Evolutionary conservation across 2,329 filamentous ascomycete species (phyloP).

Genomic region (Colletotrichum trifolii): DNA sequence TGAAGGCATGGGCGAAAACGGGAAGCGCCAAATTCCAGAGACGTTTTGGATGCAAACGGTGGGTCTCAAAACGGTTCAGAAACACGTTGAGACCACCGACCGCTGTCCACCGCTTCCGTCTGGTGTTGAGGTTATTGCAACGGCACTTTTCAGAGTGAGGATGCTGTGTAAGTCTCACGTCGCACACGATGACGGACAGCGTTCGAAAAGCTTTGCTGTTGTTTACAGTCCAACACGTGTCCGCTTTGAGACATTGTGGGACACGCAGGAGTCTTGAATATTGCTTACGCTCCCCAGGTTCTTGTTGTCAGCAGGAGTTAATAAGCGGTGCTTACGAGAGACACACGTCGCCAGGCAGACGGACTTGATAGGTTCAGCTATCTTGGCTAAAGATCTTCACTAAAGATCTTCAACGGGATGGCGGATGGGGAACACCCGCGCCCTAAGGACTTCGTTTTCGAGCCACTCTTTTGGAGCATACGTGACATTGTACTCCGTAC

Average conservation of each 20-base stretch:
- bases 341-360: too few species aligned
- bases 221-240: neutral
- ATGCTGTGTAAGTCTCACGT: neutral
- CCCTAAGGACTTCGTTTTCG: neutral
- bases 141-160: neutral
- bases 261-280: too few species aligned
- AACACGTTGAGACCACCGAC: neutral
- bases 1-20: conserved; percentile 8
- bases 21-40: conserved; percentile 8
- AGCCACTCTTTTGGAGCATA: too few species aligned
- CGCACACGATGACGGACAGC: neutral
- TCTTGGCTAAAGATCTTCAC: too few species aligned
- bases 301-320: too few species aligned
- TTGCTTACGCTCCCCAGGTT: too few species aligned
- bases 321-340: too few species aligned
- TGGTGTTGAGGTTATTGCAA: conserved; percentile 1
- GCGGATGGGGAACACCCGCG: too few species aligned
- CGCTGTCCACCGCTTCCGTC: conserved; percentile 9
- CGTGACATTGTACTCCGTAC: too few species aligned
- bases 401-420: too few species aligned
- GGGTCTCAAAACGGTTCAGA: neutral
- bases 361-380: too few species aligned
- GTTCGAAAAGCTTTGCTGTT: neutral
- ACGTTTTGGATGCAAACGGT: conserved; percentile 22
- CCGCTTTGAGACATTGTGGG: too few species aligned